Evolutionary conservation across 2,329 filamentous ascomycete species (phyloP).

Genomic region (Lachnellula suecica): DNA sequence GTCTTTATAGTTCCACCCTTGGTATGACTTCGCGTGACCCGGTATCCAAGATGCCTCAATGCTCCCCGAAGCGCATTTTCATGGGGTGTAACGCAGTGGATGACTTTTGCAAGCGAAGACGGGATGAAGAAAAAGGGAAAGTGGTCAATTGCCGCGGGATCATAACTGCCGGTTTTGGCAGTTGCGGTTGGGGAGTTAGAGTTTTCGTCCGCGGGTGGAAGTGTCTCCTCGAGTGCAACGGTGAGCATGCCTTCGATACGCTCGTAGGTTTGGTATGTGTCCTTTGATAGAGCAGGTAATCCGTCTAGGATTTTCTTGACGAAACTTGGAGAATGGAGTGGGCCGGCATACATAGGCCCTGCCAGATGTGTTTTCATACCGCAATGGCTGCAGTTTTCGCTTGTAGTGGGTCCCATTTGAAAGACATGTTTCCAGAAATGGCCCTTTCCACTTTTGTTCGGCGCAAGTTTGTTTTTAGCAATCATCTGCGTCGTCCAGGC

Average conservation of each 20-base stretch:
- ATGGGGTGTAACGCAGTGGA: constrained; percentile 80
- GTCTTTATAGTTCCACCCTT: constrained; percentile 91
- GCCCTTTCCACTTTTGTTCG: constrained; percentile 69
- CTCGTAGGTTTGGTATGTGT: constrained; percentile 75
- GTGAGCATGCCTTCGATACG: constrained; percentile 90
- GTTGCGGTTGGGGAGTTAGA: constrained; percentile 32
- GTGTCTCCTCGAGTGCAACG: constrained; percentile 76
- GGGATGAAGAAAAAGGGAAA: constrained; percentile 88
- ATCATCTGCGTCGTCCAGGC: constrained; percentile 83
- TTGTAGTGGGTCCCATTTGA: constrained; percentile 66
- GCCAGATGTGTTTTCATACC: constrained; percentile 82
- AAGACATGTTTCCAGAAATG: constrained; percentile 78
- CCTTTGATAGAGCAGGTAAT: constrained; percentile 63
- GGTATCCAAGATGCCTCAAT: constrained; percentile 76
- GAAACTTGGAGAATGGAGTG: constrained; percentile 81
- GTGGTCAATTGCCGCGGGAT: constrained; percentile 66
- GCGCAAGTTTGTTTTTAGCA: constrained; percentile 63
- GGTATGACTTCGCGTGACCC: constrained; percentile 82
- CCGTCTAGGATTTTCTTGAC: constrained; percentile 75
- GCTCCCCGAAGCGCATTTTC: constrained; percentile 80
- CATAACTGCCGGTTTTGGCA: constrained; percentile 43
- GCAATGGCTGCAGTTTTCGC: constrained; percentile 76
- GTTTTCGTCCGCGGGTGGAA: constrained; percentile 20
- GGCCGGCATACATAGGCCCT: constrained; percentile 94
- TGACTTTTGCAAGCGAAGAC: constrained; percentile 68